Conservation (phyloP, 805 yeast genomes). For the Starmerella khaoyaiensis region DNA sequence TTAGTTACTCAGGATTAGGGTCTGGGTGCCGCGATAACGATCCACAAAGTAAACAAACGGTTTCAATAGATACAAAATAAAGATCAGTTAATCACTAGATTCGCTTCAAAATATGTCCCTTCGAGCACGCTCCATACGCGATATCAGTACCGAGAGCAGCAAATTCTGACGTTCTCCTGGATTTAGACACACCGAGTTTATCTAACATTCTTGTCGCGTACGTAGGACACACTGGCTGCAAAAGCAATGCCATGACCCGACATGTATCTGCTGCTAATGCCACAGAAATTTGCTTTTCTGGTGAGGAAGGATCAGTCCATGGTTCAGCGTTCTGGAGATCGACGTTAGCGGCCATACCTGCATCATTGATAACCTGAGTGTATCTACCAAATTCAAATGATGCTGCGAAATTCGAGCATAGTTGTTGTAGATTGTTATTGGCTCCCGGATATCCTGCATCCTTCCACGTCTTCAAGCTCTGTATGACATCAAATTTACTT, state of each 20-base stretch:
- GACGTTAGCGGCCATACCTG: conserved; percentile 39
- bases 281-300: conserved; percentile 32
- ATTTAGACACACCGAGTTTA: conserved; percentile 41
- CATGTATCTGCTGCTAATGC: conserved; percentile 56
- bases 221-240: conserved; percentile 63
- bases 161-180: conserved; percentile 33
- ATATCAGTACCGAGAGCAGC: conserved; percentile 47
- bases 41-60: too few species aligned
- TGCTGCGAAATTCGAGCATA: conserved; percentile 42
- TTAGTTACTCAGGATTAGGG: too few species aligned
- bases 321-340: conserved; percentile 62
- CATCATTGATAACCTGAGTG: conserved; percentile 19
- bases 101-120: conserved; percentile 29
- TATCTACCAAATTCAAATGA: conserved; percentile 47
- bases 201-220: conserved; percentile 46
- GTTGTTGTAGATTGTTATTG: conserved; percentile 33
- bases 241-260: conserved; percentile 51
- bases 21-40: too few species aligned
- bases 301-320: conserved; percentile 39
- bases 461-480: conserved; percentile 3
- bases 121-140: conserved; percentile 48
- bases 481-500: conserved; percentile 47
- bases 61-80: background rate
- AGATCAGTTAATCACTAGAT: conserved; percentile 29
- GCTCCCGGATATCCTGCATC: conserved; percentile 1